These are phyloP conservation scores for Pseudoscleropodium purum DNA, from an alignment of 225 moss, liverwort and hornwort genomes.

Conservation along the genomic window DNA sequence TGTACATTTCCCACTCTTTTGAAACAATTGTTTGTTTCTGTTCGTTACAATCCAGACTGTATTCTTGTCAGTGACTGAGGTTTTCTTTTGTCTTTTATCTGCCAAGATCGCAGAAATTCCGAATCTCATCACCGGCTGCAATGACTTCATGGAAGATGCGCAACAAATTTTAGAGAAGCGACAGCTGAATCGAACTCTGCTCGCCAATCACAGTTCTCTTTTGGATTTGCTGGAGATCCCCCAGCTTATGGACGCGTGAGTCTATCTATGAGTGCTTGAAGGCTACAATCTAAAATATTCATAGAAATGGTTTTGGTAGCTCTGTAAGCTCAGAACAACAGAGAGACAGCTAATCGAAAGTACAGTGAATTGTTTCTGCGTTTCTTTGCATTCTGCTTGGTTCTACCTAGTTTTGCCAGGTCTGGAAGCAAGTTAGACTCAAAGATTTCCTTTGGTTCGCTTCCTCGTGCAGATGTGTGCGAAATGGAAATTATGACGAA, in stretches of 20 bases:
- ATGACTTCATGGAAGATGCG: conserved; percentile 90
- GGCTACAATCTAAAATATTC: neutral
- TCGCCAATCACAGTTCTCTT: conserved; percentile 81
- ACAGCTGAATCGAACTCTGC: conserved; percentile 80
- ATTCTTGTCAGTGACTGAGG: neutral
- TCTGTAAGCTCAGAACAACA: neutral
- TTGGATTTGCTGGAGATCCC: conserved; percentile 98
- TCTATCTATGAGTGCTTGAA: neutral
- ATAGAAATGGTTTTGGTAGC: neutral
- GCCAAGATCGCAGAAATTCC: conserved; percentile 85
- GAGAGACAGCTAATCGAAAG: neutral
- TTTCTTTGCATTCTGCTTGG: neutral
- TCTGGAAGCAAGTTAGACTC: neutral
- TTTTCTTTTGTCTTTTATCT: neutral
- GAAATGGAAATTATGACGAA: conserved; percentile 99
- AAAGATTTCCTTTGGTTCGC: neutral
- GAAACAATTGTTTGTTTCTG: neutral
- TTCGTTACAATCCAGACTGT: neutral
- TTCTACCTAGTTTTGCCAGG: neutral
- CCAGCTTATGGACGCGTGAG: conserved; percentile 97
- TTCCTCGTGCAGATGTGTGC: conserved; percentile 66
- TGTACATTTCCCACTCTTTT: neutral
- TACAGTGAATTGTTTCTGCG: neutral
- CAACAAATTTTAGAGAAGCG: conserved; percentile 83
- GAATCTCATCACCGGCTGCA: conserved; percentile 82